These are phyloP conservation scores for Nemania sp. DNA, from an alignment of 2,329 filamentous ascomycete genomes.

Conservation along the genomic window DNA sequence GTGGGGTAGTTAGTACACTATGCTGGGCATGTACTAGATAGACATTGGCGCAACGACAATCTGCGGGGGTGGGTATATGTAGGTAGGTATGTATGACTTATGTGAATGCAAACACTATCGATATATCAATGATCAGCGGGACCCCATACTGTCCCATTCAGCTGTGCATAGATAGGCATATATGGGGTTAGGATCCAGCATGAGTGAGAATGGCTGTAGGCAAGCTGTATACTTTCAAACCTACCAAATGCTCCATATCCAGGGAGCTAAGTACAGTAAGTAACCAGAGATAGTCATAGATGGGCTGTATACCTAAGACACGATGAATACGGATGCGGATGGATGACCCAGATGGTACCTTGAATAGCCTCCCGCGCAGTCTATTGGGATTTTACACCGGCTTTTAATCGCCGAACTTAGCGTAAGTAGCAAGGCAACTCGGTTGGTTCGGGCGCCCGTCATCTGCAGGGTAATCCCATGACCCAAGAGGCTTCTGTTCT, in stretches of 20 bases:
- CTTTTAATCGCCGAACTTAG: constrained; percentile 2
- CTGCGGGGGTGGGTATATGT: constrained; percentile 18
- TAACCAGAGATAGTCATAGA: neutral
- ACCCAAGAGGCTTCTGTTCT: neutral
- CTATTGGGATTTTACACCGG: neutral
- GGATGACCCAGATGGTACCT: neutral
- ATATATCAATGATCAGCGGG: neutral
- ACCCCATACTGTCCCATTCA: neutral
- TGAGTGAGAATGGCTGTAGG: no score
- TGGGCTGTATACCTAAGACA: neutral
- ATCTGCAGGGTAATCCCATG: neutral
- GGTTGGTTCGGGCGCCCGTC: neutral
- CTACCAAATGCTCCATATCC: neutral
- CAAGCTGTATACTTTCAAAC: no score
- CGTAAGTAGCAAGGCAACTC: neutral
- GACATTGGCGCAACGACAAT: constrained; percentile 1
- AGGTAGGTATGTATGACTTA: neutral
- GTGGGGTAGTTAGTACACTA: neutral
- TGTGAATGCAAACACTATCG: constrained; percentile 1
- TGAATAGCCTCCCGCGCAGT: neutral
- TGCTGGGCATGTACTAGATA: no score
- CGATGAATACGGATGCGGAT: neutral
- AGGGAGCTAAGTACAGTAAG: neutral
- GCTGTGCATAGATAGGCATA: neutral
- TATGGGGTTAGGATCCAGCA: neutral